A percentile compares a stretch with the other conserved stretches of the same genome.
Evolutionary conservation across 805 yeast genomes (phyloP).

Genomic region (Sugiyamaella boreocaroliniensis): DNA sequence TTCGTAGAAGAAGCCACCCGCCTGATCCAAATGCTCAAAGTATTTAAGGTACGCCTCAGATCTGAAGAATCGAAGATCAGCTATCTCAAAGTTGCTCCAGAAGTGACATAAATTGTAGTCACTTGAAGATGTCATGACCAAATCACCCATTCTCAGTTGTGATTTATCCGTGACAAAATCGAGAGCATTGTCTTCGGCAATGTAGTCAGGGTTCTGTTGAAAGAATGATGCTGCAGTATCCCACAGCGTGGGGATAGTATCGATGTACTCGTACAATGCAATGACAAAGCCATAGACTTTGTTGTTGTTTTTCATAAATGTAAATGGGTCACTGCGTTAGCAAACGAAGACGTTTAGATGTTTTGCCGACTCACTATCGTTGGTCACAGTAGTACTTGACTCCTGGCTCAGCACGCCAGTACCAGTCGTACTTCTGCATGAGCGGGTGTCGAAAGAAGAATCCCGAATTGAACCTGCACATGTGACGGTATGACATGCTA

Average conservation of each 20-base stretch:
- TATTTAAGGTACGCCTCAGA: constrained; percentile 59
- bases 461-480: constrained; percentile 94
- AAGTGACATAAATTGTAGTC: constrained; percentile 80
- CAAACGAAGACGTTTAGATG: not conserved
- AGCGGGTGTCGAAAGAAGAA: constrained; percentile 76
- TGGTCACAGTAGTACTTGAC: constrained; percentile 80
- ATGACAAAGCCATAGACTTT: constrained; percentile 87
- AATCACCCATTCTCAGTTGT: constrained; percentile 36
- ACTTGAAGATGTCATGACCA: constrained; percentile 39
- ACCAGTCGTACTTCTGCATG: constrained; percentile 69
- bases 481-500: constrained; percentile 70
- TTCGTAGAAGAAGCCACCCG: constrained; percentile 84
- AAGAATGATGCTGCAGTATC: constrained; percentile 60
- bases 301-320: constrained; percentile 63
- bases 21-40: constrained; percentile 58
- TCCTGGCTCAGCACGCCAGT: constrained; percentile 94
- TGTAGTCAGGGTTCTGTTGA: constrained; percentile 48
- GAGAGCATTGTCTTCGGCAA: constrained; percentile 59
- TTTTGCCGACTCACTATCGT: constrained; percentile 19
- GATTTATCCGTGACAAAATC: constrained; percentile 49
- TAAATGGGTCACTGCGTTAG: constrained; percentile 60
- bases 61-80: constrained; percentile 66
- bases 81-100: constrained; percentile 85
- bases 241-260: constrained; percentile 86
- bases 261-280: constrained; percentile 70